Evolutionary conservation across 169 alveolate species (phyloP), one percentile per base, ranked within the genome.

Genomic region (Eimeria falciformis): DNA sequence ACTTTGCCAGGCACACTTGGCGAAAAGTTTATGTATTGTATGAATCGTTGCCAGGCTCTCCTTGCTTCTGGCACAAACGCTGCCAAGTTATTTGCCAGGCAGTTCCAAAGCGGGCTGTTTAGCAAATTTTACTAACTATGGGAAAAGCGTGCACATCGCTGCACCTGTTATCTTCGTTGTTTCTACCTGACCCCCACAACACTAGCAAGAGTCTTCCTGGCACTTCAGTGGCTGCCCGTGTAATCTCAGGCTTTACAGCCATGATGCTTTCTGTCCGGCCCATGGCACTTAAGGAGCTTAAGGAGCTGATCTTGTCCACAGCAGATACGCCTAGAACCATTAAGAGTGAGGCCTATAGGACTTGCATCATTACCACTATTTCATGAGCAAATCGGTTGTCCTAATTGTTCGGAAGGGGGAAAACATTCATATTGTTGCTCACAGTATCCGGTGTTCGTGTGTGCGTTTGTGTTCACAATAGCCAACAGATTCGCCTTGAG

Each of bases 211-310:
- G 55, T 1, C 69, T 90, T 12, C 92, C 96, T 1, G 96, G 96
- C 21, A 94, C 96, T 6, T 94, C 96, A 3, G 90, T 90, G 95
- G 96, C 96, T 29, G 56, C 95, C 33, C 96, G 95, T 23, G 87
- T 92, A 29, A 94, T 94, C 18, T 69, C 96, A 7, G 96, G 96
- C 11, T 92, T 88, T 3, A 88, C 88, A 18, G 93, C 93, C 43
- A 27, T 88, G 88, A 27, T 88, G 40, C 37, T 71, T 14, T 50
- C 93, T n/a, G 66, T 50, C 37, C 46, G 78, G 0, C 87, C 66
- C 62, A 18, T 91, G 66, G 25, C 40, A 2, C 40, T 53, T 5
- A 9, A 33, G 5, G 89, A 50, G 12, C 53, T 25, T 9, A 53
- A 71, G 53, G 83, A 71, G 14, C 17, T 71, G 7, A n/a, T 71